Evolutionary conservation across 1,139 yeast species (phyloP).

Genomic region (Nakaseomyces nivariensis): DNA sequence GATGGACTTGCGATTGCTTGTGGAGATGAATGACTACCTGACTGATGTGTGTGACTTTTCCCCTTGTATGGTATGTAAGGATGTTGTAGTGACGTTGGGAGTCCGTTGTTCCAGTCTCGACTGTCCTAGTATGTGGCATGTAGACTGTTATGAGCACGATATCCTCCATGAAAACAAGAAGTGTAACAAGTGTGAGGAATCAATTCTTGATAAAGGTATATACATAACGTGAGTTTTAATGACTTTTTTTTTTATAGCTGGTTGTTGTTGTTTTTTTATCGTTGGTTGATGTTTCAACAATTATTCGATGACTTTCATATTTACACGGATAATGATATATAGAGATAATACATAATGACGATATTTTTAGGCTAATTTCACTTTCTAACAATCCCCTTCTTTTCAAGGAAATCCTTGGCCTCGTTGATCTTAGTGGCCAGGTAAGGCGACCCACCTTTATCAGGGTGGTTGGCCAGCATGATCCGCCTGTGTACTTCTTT

Average conservation of each 20-base stretch:
- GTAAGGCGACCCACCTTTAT: slow-evolving; percentile 93
- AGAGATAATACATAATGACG: background rate
- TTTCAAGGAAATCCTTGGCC: slow-evolving; percentile 88
- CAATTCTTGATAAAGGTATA: slow-evolving; percentile 16
- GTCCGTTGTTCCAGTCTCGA: slow-evolving; percentile 15
- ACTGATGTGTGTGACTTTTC: slow-evolving; percentile 11
- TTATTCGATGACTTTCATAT: slow-evolving; percentile 4
- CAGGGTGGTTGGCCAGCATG: slow-evolving; percentile 95
- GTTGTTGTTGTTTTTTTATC: too few relatives aligned
- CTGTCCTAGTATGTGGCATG: slow-evolving; percentile 19
- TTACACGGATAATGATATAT: slow-evolving; percentile 6
- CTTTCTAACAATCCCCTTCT: slow-evolving; percentile 36
- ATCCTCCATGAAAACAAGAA: slow-evolving; percentile 17
- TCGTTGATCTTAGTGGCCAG: slow-evolving; percentile 95
- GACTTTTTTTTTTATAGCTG: background rate
- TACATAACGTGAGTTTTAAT: slow-evolving; percentile 13
- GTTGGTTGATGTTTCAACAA: background rate
- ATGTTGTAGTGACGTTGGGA: slow-evolving; percentile 18
- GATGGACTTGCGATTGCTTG: slow-evolving; percentile 19
- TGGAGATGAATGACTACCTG: slow-evolving; percentile 22
- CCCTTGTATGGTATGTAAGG: slow-evolving; percentile 17
- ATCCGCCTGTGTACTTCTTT: slow-evolving; percentile 89
- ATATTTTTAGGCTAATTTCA: slow-evolving; percentile 5
- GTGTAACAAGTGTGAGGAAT: slow-evolving; percentile 17
- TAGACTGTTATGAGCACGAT: slow-evolving; percentile 26